Evolutionary conservation across 768 basidiomycete species (phyloP).

Genomic region (Phaeotremella fagi): DNA sequence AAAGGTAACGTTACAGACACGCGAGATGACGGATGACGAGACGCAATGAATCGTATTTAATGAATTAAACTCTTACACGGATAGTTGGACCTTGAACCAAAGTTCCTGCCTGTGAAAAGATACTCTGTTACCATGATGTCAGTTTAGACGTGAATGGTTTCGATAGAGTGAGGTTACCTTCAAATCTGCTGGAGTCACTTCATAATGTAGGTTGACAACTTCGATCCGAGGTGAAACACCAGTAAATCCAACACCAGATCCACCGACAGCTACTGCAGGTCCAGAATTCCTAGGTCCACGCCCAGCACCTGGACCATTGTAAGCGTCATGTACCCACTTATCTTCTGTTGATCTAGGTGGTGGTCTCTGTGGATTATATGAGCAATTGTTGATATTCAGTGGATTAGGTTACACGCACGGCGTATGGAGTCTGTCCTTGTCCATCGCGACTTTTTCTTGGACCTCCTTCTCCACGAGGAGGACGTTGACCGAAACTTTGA

Average conservation of each 20-base stretch:
- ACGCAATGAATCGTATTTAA: not conserved
- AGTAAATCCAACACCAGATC: constrained; percentile 40
- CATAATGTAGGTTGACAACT: constrained; percentile 86
- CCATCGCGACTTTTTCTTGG: no score
- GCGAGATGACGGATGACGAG: not conserved
- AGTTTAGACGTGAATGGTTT: not conserved
- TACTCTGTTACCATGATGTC: constrained; percentile 54
- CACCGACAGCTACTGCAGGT: constrained; percentile 12
- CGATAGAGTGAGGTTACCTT: constrained; percentile 61
- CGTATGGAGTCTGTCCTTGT: constrained; percentile 1
- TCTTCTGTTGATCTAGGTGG: constrained; percentile 43
- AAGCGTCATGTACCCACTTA: constrained; percentile 41
- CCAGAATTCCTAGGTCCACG: constrained; percentile 8
- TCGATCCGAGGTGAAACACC: constrained; percentile 59
- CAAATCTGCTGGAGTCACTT: constrained; percentile 81
- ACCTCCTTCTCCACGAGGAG: not conserved
- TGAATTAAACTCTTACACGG: constrained; percentile 68
- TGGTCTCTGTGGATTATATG: constrained; percentile 28
- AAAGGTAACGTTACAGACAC: no score
- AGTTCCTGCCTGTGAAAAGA: constrained; percentile 88
- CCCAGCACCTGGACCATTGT: constrained; percentile 16
- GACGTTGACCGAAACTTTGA: not conserved
- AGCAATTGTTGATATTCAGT: not conserved
- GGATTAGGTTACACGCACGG: not conserved
- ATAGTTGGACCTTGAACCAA: constrained; percentile 87